A percentile compares a stretch with the other conserved stretches of the same genome.
phyloP scores from a whole-genome alignment of 2,329 filamentous ascomycete genomes.

The Cryphonectria japonica region DNA sequence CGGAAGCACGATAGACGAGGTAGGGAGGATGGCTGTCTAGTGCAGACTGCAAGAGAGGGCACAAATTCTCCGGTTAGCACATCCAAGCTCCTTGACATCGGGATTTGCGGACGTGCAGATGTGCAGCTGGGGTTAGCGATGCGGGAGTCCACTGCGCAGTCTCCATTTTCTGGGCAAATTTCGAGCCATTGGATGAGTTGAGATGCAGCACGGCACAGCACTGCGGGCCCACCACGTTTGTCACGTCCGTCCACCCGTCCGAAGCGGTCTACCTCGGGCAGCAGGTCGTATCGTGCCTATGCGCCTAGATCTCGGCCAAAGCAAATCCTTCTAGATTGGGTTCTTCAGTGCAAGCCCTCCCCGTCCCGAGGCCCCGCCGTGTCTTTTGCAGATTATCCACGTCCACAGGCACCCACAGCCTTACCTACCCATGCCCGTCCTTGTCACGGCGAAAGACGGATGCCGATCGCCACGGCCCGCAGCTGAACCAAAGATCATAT shows the following conservation, averaged over 20 bases:
- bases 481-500: background rate
- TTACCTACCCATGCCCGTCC: background rate
- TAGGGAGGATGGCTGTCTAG: background rate
- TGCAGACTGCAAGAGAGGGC: background rate
- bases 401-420: background rate
- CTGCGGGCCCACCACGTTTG: background rate
- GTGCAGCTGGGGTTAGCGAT: background rate
- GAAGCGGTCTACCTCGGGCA: background rate
- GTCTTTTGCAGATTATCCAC: background rate
- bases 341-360: background rate
- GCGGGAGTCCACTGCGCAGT: background rate
- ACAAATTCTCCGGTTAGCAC: background rate
- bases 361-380: too few species aligned
- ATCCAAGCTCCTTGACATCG: background rate
- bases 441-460: background rate
- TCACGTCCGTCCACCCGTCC: background rate
- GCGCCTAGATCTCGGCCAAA: background rate
- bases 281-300: background rate
- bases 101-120: background rate
- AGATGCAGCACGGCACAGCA: background rate
- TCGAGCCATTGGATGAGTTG: background rate
- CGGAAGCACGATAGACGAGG: background rate
- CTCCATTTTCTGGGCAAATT: background rate
- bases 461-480: background rate
- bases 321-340: background rate